A percentile compares a stretch with the other conserved stretches of the same genome.
Evolutionary conservation across 2,329 filamentous ascomycete species (phyloP).

Genomic region (Phialocephala subalpina): DNA sequence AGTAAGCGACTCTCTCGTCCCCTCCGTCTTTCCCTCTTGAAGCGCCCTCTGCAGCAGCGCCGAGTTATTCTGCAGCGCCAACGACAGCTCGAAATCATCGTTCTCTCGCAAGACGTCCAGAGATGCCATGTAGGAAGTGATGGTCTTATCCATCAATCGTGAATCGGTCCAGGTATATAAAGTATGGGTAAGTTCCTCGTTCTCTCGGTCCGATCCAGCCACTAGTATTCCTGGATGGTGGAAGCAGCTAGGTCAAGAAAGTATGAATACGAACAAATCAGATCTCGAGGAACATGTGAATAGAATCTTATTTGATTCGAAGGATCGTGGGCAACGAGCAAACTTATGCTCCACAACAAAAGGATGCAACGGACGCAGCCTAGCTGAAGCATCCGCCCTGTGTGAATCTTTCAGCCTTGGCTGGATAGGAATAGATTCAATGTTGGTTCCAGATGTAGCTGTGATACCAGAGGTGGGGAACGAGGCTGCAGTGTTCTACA

Average conservation of each 20-base stretch:
- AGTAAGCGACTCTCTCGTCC: background rate
- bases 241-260: background rate
- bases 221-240: background rate
- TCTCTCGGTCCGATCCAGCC: background rate
- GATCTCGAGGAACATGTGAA: background rate
- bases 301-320: background rate
- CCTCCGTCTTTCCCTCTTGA: background rate
- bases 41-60: constrained; percentile 5
- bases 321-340: background rate
- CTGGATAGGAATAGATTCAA: background rate
- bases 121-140: constrained; percentile 7
- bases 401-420: background rate
- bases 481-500: background rate
- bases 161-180: background rate
- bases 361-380: background rate
- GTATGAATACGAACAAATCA: background rate
- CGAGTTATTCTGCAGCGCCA: background rate
- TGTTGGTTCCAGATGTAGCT: background rate
- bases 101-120: constrained; percentile 5
- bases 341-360: background rate
- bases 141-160: constrained; percentile 3
- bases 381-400: background rate
- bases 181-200: background rate
- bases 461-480: background rate
- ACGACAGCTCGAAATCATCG: constrained; percentile 6